Evolutionary conservation across 2,329 filamentous ascomycete genomes (phyloP), one percentile per base, ranked within the genome.

Genomic region (Microdochium paspali): DNA sequence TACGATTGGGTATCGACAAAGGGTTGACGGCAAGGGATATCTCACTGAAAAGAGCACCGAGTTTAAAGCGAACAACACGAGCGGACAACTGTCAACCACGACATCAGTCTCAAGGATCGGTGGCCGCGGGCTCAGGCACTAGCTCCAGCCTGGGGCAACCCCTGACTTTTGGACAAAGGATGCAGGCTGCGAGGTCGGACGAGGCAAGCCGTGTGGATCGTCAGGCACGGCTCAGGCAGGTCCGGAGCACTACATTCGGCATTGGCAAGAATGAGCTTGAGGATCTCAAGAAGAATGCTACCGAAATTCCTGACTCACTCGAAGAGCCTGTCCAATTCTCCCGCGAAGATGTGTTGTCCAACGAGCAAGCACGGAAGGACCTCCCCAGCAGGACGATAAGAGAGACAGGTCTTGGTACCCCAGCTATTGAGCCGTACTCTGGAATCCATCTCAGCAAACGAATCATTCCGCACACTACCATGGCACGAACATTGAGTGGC

Each of bases 1-100:
- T 93, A 13, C 66, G 89, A 18, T 65, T 97, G 15, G 91, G 93
- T 4, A 94, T 97, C 51, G 90, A 95, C 66, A 94, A 95, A 62
- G 90, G 89, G 1, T 69, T 90, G 30, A 85, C 76, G 56, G 90
- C 84, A 2, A 80, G 80, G 49, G 89, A 96, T 57, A 75, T 97
- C 26, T 96, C 90, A 3, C 69, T 97, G 24, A 93, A 87, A 64
- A 76, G 88, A 54, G 81, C 87, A 3, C 73, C 81, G 2, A 75
- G 68, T 49, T 60, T 71, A 25, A 69, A 21, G 18, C 35, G 5
- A 18, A 15, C 35, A 21, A 12, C 35, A 9, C 15, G 18, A 21
- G 35, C 35, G 4, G 35, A 60, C 32, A 60, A 61, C 35, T 53
- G 51, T 12, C 35, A 20, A 3, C 3, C 15, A 10, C 20, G n/a